Evolutionary conservation across 352 stramenopile genomes (phyloP).

Genomic region (Phytophthora agathidicida): DNA sequence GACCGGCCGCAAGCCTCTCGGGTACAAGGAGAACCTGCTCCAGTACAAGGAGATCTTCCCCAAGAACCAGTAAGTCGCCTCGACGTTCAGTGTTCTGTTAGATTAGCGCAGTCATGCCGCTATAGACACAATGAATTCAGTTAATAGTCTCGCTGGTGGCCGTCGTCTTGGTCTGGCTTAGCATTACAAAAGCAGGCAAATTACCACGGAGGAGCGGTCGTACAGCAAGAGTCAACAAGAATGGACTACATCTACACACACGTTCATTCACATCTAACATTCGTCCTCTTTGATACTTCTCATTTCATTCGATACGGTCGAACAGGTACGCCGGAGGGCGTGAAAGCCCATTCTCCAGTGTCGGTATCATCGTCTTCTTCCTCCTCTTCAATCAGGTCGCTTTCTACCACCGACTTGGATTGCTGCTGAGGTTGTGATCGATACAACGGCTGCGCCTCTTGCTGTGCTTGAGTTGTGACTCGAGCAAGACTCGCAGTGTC

Average conservation of each 20-base stretch:
- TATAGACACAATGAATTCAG: not conserved
- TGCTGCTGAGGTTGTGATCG: slow-evolving; percentile 17
- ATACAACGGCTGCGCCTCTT: slow-evolving; percentile 11
- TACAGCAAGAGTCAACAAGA: no score
- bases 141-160: slow-evolving; percentile 8
- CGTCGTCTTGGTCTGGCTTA: no score
- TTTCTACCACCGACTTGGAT: slow-evolving; percentile 23
- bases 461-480: slow-evolving; percentile 2
- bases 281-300: slow-evolving; percentile 6
- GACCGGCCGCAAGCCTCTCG: slow-evolving; percentile 28
- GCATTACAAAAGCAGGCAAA: no score
- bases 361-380: slow-evolving; percentile 35
- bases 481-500: slow-evolving; percentile 13
- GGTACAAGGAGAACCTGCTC: slow-evolving; percentile 32
- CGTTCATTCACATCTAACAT: slow-evolving; percentile 1
- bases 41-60: slow-evolving; percentile 34
- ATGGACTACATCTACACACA: not conserved
- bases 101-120: not conserved
- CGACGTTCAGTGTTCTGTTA: not conserved
- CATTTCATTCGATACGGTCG: slow-evolving; percentile 27
- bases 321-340: slow-evolving; percentile 29
- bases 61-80: slow-evolving; percentile 21
- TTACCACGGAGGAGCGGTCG: no score
- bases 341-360: slow-evolving; percentile 45
- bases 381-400: slow-evolving; percentile 30